Evolutionary conservation across 2,329 filamentous ascomycete genomes (phyloP).

Genomic region (Cytospora leucostoma): DNA sequence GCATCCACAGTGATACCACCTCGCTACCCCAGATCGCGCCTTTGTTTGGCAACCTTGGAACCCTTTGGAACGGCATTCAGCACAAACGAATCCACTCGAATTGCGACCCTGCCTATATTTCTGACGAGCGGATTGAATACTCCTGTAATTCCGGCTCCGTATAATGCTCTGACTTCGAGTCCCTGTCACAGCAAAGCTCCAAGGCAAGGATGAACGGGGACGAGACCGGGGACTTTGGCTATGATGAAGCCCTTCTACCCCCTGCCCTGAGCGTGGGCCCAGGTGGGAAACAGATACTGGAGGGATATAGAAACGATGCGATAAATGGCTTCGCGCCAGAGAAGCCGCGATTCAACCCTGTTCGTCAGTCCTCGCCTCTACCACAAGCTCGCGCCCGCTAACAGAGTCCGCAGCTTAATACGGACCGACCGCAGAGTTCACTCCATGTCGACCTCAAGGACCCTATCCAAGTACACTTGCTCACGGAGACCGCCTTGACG

Average conservation of each 20-base stretch:
- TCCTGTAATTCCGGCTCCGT: conserved; percentile 8
- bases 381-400: conserved; percentile 23
- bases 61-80: neutral
- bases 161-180: conserved; percentile 26
- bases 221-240: conserved; percentile 25
- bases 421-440: conserved; percentile 55
- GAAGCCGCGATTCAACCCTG: conserved; percentile 57
- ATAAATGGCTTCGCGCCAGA: conserved; percentile 56
- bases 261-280: conserved; percentile 32
- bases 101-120: neutral
- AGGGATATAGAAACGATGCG: conserved; percentile 61
- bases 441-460: conserved; percentile 64
- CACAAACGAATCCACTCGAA: neutral
- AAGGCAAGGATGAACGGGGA: conserved; percentile 25
- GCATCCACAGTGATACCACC: conserved; percentile 19
- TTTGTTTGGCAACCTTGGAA: conserved; percentile 15
- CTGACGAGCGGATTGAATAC: neutral
- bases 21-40: conserved; percentile 4
- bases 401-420: conserved; percentile 47
- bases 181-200: conserved; percentile 5
- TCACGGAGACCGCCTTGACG: conserved; percentile 89
- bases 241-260: conserved; percentile 37
- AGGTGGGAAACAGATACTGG: conserved; percentile 53
- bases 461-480: conserved; percentile 81
- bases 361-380: conserved; percentile 41